Conservation (phyloP, 805 yeast species). For the Candida adriatica region DNA sequence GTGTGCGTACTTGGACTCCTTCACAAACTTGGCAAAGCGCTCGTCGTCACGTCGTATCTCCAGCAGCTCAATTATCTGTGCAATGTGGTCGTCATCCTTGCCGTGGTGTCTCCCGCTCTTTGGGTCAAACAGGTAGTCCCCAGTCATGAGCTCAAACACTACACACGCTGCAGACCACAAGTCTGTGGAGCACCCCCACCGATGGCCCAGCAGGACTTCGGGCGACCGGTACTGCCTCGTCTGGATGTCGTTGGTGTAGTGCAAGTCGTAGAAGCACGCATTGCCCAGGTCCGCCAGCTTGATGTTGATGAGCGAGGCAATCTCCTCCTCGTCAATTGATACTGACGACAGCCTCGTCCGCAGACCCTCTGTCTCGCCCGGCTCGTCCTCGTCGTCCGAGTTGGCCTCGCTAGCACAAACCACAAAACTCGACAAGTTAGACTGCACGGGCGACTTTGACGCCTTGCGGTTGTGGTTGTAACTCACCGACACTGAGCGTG, state of each 20-base stretch:
- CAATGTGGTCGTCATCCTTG: slow-evolving; percentile 94
- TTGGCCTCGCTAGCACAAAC: slow-evolving; percentile 14
- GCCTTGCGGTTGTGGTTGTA: slow-evolving; percentile 9
- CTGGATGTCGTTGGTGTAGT: slow-evolving; percentile 62
- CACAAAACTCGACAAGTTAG: slow-evolving; percentile 3
- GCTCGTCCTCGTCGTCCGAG: slow-evolving; percentile 10
- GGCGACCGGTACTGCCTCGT: slow-evolving; percentile 65
- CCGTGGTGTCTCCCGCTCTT: slow-evolving; percentile 61
- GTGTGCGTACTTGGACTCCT: slow-evolving; percentile 31
- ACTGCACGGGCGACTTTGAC: slow-evolving; percentile 5
- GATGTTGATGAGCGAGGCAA: slow-evolving; percentile 21
- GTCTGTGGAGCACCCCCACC: slow-evolving; percentile 76
- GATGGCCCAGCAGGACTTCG: slow-evolving; percentile 49
- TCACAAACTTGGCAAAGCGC: slow-evolving; percentile 32
- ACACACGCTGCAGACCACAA: slow-evolving; percentile 95
- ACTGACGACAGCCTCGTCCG: slow-evolving; percentile 5
- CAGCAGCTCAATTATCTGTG: slow-evolving; percentile 66
- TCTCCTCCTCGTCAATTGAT: slow-evolving; percentile 10
- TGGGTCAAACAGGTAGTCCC: slow-evolving; percentile 93
- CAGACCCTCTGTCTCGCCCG: not conserved
- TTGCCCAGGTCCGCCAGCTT: slow-evolving; percentile 68
- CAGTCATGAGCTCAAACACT: slow-evolving; percentile 84
- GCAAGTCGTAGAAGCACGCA: slow-evolving; percentile 58
- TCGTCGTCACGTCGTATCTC: slow-evolving; percentile 25
- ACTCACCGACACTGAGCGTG: slow-evolving; percentile 10